Evolutionary conservation across 169 alveolate species (phyloP).

Genomic region (Perkinsus olseni): DNA sequence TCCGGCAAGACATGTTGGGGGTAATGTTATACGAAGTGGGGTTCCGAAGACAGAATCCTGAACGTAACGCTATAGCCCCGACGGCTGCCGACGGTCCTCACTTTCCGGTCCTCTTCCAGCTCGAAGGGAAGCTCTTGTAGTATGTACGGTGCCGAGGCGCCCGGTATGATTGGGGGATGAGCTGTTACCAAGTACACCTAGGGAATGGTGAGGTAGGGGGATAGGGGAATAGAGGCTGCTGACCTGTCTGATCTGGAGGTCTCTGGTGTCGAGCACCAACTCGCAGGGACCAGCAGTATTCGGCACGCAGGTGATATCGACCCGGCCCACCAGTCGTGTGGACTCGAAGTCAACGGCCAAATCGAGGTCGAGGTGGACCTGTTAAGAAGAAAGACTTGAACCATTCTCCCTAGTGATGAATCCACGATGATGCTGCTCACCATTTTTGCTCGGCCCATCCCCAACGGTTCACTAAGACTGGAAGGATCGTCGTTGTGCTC

Average conservation of each 20-base stretch:
- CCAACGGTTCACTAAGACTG: background rate
- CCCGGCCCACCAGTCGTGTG: background rate
- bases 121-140: slow-evolving; percentile 3
- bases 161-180: background rate
- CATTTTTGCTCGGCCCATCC: background rate
- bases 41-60: background rate
- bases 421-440: background rate
- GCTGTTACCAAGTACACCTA: slow-evolving; percentile 7
- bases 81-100: background rate
- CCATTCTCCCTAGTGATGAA: background rate
- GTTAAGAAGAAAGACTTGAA: background rate
- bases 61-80: background rate
- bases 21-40: background rate
- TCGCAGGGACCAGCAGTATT: background rate
- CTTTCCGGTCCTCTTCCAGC: background rate
- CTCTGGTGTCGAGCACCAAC: slow-evolving; percentile 8
- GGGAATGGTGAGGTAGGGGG: background rate
- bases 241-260: slow-evolving; percentile 10
- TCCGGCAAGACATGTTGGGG: background rate
- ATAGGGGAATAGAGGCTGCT: background rate
- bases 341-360: background rate
- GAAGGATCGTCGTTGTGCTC: background rate
- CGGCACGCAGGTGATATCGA: background rate
- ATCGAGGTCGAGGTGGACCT: background rate
- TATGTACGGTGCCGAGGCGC: slow-evolving; percentile 2